Evolutionary conservation across 2,329 filamentous ascomycete species (phyloP), one percentile per base, ranked within the genome.

Genomic region (Colletotrichum plurivorum): DNA sequence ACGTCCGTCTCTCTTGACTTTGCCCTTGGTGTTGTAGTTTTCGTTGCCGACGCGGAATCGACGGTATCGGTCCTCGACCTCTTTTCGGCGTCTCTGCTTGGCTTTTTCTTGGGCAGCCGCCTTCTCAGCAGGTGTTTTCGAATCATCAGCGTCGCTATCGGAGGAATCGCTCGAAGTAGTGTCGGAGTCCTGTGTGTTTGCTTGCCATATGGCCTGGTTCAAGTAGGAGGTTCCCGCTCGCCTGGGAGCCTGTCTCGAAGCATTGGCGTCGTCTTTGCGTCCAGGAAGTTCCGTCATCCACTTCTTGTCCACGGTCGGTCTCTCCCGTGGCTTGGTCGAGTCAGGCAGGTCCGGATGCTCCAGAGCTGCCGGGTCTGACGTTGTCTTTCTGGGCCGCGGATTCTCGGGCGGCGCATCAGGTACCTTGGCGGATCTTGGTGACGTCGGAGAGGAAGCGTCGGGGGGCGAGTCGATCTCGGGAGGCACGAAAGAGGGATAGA

Each of bases 1-100:
- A 22, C 93, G 86, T 0, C 93, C 93, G 76, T 94, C 92, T 54
- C 82, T 85, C 77, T 89, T 92, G 1, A 93, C 86, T 71, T 84
- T 89, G 25, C 91, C 91, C 71, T 85, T 89, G 1, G 89, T 92
- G 20, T 82, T 84, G 78, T 90, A 92, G 57, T 91, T 82, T 4
- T 92, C 85, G 73, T 93, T 92, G 5, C 84, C 85, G 18, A 93
- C 83, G 46, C 82, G 82, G 77, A 93, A 91, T 3, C 83, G 83
- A 0, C 85, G 82, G 72, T 85, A 90, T 10, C 54, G 78, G 65
- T 80, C 76, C 8, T 75, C 73, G 3, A 68, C 69, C 12, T 71
- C 70, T 55, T 25, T 36, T 7, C 31, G 67, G 36, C 65, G 60
- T 31, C 62, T 61, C 6, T 65, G 43, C 20, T 71, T 67, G 41